phyloP scores from a whole-genome alignment of 169 alveolate species.

The Cryptosporidium felis region DNA sequence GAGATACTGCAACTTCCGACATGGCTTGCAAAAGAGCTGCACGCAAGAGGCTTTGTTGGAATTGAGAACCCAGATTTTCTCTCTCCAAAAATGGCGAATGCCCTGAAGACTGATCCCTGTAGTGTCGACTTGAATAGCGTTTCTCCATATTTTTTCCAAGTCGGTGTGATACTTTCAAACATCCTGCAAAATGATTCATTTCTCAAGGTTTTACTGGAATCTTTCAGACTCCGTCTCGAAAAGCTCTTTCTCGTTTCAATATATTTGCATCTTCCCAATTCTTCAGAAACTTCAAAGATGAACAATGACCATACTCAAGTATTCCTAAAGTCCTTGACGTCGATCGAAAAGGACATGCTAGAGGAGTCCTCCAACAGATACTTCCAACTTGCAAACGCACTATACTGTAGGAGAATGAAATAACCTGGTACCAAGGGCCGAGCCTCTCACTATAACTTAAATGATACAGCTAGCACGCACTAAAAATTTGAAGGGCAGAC shows the following conservation, averaged over 20 bases:
- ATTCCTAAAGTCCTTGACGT: conserved; percentile 44
- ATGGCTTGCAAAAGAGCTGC: conserved; percentile 53
- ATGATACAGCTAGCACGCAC: background rate
- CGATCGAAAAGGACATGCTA: conserved; percentile 39
- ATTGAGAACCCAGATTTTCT: conserved; percentile 56
- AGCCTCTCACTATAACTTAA: too few species aligned
- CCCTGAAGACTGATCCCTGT: conserved; percentile 55
- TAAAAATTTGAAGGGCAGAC: too few species aligned
- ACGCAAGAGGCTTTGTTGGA: conserved; percentile 42
- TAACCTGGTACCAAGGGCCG: too few species aligned
- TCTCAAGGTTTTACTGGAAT: conserved; percentile 24
- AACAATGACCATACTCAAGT: conserved; percentile 41
- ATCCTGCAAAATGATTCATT: conserved; percentile 33
- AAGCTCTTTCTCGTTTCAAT: conserved; percentile 43
- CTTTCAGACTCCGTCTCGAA: conserved; percentile 42
- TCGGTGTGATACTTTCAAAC: conserved; percentile 13
- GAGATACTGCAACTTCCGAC: conserved; percentile 37
- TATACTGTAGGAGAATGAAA: conserved; percentile 22
- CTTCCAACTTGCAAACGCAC: background rate
- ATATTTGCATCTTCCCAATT: conserved; percentile 5
- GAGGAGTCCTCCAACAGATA: conserved; percentile 36
- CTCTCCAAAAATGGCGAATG: conserved; percentile 54
- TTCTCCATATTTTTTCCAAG: conserved; percentile 61
- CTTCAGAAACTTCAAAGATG: conserved; percentile 1
- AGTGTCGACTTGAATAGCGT: conserved; percentile 34